A percentile compares a stretch with the other conserved stretches of the same genome.
phyloP scores from a whole-genome alignment of 768 basidiomycete genomes.

The Kondoa malvinella region DNA sequence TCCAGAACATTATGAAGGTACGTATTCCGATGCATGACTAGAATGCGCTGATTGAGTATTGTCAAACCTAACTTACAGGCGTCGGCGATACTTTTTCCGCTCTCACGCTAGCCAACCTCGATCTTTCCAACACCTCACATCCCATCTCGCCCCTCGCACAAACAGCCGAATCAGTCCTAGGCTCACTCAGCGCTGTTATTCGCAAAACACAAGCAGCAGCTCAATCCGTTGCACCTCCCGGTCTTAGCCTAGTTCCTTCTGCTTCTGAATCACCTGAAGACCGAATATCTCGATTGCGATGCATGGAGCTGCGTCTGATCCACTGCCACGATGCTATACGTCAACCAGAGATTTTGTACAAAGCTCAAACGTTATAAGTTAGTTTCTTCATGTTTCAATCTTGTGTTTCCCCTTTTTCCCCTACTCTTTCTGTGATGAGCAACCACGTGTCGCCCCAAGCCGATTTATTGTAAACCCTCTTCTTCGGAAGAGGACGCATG shows the following conservation, averaged over 20 bases:
- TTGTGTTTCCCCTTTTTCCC: background rate
- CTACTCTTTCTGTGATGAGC: constrained; percentile 19
- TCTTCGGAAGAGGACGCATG: background rate
- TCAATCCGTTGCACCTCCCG: constrained; percentile 42
- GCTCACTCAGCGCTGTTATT: constrained; percentile 59
- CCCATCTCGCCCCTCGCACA: constrained; percentile 38
- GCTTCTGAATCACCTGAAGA: constrained; percentile 35
- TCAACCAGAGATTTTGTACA: constrained; percentile 19
- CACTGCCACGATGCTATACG: constrained; percentile 34
- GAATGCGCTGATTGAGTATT: background rate
- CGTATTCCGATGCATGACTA: background rate
- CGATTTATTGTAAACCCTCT: constrained; percentile 12
- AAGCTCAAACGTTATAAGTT: constrained; percentile 20
- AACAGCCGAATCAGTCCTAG: constrained; percentile 52
- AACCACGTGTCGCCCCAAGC: constrained; percentile 29
- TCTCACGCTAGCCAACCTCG: constrained; percentile 55
- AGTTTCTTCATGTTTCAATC: background rate
- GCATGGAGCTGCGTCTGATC: constrained; percentile 66
- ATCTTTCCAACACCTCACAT: constrained; percentile 12
- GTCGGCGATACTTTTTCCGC: constrained; percentile 95
- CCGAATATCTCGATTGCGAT: constrained; percentile 55
- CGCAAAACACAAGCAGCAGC: constrained; percentile 45
- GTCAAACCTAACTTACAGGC: constrained; percentile 32
- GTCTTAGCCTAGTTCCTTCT: constrained; percentile 17
- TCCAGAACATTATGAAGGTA: constrained; percentile 71